Percentiles rank a stretch among this genome's conserved stretches.
These are phyloP conservation scores for Leptoxyphium fumago DNA, from an alignment of 2,329 filamentous ascomycete species.

Conservation along the genomic window DNA sequence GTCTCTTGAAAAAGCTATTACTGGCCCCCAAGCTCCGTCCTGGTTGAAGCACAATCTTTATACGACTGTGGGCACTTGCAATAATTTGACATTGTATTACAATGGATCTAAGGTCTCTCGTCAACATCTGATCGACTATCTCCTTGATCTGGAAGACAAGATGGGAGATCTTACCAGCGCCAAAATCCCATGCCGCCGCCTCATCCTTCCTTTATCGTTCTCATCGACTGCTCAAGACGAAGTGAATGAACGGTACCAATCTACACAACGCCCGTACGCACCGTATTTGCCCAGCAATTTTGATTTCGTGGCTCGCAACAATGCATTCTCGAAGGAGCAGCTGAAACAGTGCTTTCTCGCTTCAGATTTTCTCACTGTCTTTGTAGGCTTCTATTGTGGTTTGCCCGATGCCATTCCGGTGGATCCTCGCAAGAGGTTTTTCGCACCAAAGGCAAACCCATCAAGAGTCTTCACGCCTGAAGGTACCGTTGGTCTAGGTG, in stretches of 20 bases:
- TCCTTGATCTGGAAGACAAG: constrained; percentile 25
- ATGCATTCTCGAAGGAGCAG: constrained; percentile 35
- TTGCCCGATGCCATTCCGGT: constrained; percentile 38
- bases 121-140: constrained; percentile 21
- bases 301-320: constrained; percentile 41
- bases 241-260: constrained; percentile 45
- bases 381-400: constrained; percentile 41
- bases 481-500: constrained; percentile 42
- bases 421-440: constrained; percentile 39
- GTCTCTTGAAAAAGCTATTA: constrained; percentile 35
- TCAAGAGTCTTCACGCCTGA: constrained; percentile 42
- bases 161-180: constrained; percentile 27
- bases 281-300: constrained; percentile 49
- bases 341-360: constrained; percentile 37
- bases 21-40: constrained; percentile 24
- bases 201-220: constrained; percentile 30
- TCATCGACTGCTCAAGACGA: constrained; percentile 30
- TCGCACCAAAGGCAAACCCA: constrained; percentile 42
- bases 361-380: constrained; percentile 37
- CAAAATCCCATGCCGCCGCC: constrained; percentile 28
- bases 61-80: constrained; percentile 39
- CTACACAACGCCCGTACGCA: constrained; percentile 45
- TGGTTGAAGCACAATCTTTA: constrained; percentile 27
- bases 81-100: constrained; percentile 28
- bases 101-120: constrained; percentile 24